Conservation (phyloP, 108 stramenopile genomes). For the Fragilariopsis cylindrus region DNA sequence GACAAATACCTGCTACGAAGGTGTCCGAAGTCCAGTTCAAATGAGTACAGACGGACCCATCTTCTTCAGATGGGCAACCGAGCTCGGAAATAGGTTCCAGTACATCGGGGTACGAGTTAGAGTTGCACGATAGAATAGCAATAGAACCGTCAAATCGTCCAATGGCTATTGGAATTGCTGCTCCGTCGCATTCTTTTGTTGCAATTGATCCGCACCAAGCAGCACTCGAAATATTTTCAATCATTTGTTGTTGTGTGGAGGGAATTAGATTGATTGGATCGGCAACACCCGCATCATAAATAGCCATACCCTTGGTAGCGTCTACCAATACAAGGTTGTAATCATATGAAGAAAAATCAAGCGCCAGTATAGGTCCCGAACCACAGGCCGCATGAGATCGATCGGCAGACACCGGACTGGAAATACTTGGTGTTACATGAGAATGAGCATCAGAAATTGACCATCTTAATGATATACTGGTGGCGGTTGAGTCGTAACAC, state of each 20-base stretch:
- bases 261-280: conserved; percentile 10
- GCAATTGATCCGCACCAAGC: conserved; percentile 5
- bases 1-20: conserved; percentile 59
- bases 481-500: conserved; percentile 52
- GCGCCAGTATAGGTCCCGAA: conserved; percentile 50
- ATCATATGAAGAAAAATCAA: conserved; percentile 38
- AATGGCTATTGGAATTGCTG: conserved; percentile 12
- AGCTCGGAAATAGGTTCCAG: conserved; percentile 6
- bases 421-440: conserved; percentile 27
- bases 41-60: conserved; percentile 55
- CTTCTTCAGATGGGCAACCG: conserved; percentile 27
- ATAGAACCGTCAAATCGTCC: conserved; percentile 32
- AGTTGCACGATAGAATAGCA: conserved; percentile 14
- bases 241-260: neutral
- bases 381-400: conserved; percentile 41
- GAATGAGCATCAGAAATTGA: conserved; percentile 48
- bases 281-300: conserved; percentile 33
- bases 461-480: conserved; percentile 35
- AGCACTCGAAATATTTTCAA: conserved; percentile 28
- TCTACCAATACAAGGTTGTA: conserved; percentile 44
- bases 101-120: neutral
- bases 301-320: conserved; percentile 15
- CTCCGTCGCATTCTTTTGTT: neutral
- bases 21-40: conserved; percentile 53
- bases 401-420: conserved; percentile 17